Base-by-base conservation (phyloP, 495 filamentous ascomycete species). In the Neurospora sp. region DNA sequence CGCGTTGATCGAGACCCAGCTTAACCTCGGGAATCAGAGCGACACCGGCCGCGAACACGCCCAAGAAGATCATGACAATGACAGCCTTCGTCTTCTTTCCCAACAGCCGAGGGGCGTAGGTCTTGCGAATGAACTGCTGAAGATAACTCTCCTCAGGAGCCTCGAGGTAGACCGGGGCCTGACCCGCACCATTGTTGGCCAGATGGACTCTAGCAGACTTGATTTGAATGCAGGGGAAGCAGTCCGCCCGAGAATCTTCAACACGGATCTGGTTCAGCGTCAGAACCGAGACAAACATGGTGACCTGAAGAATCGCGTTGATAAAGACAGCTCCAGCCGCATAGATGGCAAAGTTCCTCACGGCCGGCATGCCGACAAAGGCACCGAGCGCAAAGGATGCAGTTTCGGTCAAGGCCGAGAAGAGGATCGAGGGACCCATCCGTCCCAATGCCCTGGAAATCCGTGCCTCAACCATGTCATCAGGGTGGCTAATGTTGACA, bases 401-500 rank as follows among this genome's bases (percentile, higher is more conserved):
- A 0, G 96, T 99, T 81, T 99, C 96, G 0, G 94, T 97, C 68
- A 91, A 86, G 40, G 94, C 96, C 31, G 95, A 98, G 35, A 99
- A 91, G n/a, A 98, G 88, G 69, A 99, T 97, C 35, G 94, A 97
- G 8, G 96, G 96, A 1, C 96, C 96, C 87, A 99, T 99, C 53
- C 96, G 89, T 14, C 96, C 94, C 40, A 97, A 85, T 0, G 96
- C 93, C 74, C 90, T 91, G 20, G 93, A 90, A 74, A 97, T 88
- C 20, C 96, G 87, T 75, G 91, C 89, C 73, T 97, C 91, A n/a
- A 99, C 89, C 75, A 89, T 84, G 44, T 94, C 90, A 75, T 97
- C 94, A 0, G 93, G 92, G 78, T 97, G 89, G 79, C 89, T 96
- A 78, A 94, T 82, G 77, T 98, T 98, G 72, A 97, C 90, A 38